Base-by-base conservation (phyloP, 2,329 filamentous ascomycete genomes). In the Periconia macrospinosa region DNA sequence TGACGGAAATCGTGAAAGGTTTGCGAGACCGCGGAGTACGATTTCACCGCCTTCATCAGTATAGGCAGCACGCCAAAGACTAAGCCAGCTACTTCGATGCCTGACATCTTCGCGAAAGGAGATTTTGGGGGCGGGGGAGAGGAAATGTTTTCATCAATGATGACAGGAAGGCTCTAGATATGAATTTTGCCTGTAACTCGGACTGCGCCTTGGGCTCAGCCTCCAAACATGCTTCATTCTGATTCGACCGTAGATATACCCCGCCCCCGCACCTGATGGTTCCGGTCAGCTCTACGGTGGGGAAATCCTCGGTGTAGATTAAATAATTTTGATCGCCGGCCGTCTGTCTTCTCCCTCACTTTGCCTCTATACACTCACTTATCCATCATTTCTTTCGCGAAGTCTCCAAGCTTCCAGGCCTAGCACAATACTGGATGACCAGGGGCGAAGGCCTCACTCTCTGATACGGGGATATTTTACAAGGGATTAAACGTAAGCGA, bases 51-150 rank as follows among this genome's bases (percentile, higher is more conserved):
- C 52, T 67, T 62, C 8, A 67, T 46, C 3, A 69, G 46, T 2
- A 67, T 54, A 13, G 65, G 65, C 5, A 69, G 18, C 3, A 67
- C 52, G 11, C 62, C 65, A 18, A 68, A 58, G 3, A 51, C 57
- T 2, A 66, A 42, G 5, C 62, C 61, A n/a, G 59, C 63, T 10
- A 60, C 42, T 35, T 68, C 65, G 1, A 68, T 18, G 5, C 61
- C 60, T 35, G 58, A 60, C 60, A 66, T 66, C 45, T 17, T 41
- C 54, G 55, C 30, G 41, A 53, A 19, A 33, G 17, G 10, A 23
- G 45, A 20, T n/a, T 8, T n/a, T n/a, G n/a, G n/a, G n/a, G n/a
- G n/a, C n/a, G n/a, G n/a, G n/a, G n/a, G n/a, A 13, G 7, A 37
- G 40, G 10, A 43, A 47, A 3, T 30, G 5, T n/a, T 3, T 14